These are phyloP conservation scores for Leccinum imitatum DNA, from an alignment of 768 basidiomycete species.

Conservation along the genomic window DNA sequence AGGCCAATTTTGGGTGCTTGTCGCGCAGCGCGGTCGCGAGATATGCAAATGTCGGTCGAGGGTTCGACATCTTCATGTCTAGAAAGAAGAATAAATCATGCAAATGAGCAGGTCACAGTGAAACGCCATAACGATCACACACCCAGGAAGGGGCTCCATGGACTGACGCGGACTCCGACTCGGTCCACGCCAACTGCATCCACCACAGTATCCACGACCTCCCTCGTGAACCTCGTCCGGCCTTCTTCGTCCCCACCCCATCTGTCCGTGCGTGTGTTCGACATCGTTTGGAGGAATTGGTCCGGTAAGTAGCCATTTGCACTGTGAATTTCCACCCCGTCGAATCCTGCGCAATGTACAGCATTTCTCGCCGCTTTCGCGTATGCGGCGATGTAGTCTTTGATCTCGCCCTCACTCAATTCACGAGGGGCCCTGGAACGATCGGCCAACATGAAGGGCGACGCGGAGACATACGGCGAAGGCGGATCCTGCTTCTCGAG, in stretches of 20 bases:
- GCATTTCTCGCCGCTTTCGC: slow-evolving; percentile 27
- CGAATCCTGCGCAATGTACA: slow-evolving; percentile 31
- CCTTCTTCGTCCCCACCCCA: slow-evolving; percentile 40
- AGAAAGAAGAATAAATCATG: background rate
- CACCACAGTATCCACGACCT: slow-evolving; percentile 30
- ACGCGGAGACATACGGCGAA: slow-evolving; percentile 36
- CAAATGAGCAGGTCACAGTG: background rate
- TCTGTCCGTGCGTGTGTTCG: background rate
- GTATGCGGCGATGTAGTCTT: slow-evolving; percentile 26
- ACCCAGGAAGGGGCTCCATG: slow-evolving; percentile 48
- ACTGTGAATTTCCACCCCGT: slow-evolving; percentile 27
- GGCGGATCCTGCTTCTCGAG: slow-evolving; percentile 31
- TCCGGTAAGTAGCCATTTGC: slow-evolving; percentile 38
- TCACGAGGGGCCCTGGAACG: slow-evolving; percentile 14
- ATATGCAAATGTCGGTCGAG: background rate
- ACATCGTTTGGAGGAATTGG: background rate
- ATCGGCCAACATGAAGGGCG: slow-evolving; percentile 25
- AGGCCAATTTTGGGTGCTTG: background rate
- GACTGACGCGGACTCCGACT: slow-evolving; percentile 55
- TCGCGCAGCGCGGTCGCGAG: background rate
- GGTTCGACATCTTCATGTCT: no score
- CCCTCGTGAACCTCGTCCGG: slow-evolving; percentile 53
- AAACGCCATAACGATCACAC: background rate
- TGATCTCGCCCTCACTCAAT: slow-evolving; percentile 31
- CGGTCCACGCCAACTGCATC: slow-evolving; percentile 51